Evolutionary conservation across 2,329 filamentous ascomycete genomes (phyloP).

Genomic region (Calonectria hawksworthii): DNA sequence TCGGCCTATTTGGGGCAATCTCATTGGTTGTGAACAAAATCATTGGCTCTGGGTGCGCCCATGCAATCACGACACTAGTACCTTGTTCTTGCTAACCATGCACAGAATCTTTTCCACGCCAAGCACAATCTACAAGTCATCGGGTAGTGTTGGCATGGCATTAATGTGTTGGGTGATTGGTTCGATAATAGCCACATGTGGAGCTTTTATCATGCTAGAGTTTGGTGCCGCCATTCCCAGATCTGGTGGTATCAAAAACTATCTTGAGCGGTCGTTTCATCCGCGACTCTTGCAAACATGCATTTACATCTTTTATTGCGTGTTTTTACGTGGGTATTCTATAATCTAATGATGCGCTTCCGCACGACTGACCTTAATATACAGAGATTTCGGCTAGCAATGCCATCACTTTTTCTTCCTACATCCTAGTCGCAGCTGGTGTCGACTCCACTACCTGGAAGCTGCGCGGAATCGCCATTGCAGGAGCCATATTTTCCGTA

Average conservation of each 20-base stretch:
- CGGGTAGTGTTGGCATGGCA: constrained; percentile 42
- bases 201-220: constrained; percentile 41
- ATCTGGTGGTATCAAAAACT: constrained; percentile 44
- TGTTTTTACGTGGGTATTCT: not conserved
- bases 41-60: constrained; percentile 38
- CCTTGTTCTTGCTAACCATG: not conserved
- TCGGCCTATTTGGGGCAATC: constrained; percentile 39
- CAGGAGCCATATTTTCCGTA: not conserved
- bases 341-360: too few relatives aligned
- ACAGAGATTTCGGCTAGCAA: not conserved
- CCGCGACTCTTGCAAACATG: constrained; percentile 16
- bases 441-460: not conserved
- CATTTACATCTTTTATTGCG: not conserved
- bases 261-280: constrained; percentile 39
- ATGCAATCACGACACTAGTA: not conserved
- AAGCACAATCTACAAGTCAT: constrained; percentile 36
- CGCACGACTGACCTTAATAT: not conserved
- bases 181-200: constrained; percentile 38
- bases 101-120: constrained; percentile 43
- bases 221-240: constrained; percentile 41
- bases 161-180: constrained; percentile 43
- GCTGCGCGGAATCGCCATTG: not conserved
- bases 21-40: constrained; percentile 44
- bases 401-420: not conserved
- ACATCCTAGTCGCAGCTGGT: not conserved